A percentile compares a stretch with the other conserved stretches of the same genome.
phyloP scores from a whole-genome alignment of 73 alveolate genomes.

The Uronychia binucleata region DNA sequence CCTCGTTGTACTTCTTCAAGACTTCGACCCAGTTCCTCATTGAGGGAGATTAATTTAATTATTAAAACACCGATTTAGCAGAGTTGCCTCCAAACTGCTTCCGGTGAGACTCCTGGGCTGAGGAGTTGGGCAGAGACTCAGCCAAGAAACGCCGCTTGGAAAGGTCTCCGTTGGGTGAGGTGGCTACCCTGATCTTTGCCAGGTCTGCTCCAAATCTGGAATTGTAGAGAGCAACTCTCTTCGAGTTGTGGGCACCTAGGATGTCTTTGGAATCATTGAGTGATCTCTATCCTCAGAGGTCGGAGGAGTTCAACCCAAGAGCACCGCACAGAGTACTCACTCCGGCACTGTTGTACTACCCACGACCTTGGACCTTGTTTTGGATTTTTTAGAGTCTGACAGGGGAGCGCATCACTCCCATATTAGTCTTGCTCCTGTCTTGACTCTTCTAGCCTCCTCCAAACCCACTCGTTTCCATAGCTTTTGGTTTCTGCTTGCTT shows the following conservation, averaged over 20 bases:
- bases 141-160: background rate
- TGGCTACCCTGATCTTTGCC: background rate
- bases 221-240: background rate
- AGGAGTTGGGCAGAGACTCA: background rate
- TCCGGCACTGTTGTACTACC: background rate
- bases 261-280: no score
- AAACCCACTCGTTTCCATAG: background rate
- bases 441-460: background rate
- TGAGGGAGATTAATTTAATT: slow-evolving; percentile 1
- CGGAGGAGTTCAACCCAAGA: background rate
- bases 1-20: slow-evolving; percentile 46
- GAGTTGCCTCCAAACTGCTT: background rate
- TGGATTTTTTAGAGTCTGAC: background rate
- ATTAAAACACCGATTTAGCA: background rate
- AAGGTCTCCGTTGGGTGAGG: background rate
- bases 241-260: background rate
- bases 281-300: no score
- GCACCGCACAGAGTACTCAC: background rate
- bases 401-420: background rate
- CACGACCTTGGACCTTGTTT: background rate
- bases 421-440: background rate
- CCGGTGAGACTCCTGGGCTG: background rate
- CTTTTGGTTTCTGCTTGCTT: background rate
- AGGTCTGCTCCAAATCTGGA: background rate
- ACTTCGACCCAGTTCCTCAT: slow-evolving; percentile 66